phyloP scores from a whole-genome alignment of 1,284 basidiomycete species.

The Fomitopsis betulina region DNA sequence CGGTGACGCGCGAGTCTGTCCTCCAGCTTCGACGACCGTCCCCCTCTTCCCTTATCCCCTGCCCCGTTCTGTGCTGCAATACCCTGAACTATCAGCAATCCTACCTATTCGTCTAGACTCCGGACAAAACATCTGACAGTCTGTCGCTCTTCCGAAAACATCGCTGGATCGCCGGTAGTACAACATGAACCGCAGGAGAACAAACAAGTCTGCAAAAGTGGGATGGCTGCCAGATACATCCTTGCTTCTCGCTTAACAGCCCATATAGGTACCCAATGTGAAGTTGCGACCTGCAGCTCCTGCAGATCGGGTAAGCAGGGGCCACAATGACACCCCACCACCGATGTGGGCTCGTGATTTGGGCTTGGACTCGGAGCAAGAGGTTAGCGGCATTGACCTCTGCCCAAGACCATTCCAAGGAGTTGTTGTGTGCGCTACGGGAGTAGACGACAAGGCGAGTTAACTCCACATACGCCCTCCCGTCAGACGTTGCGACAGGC shows the following conservation, averaged over 20 bases:
- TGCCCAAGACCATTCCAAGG: slow-evolving; percentile 66
- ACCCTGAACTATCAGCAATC: not conserved
- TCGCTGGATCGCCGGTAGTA: not conserved
- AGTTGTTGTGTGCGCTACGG: slow-evolving; percentile 68
- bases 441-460: slow-evolving; percentile 61
- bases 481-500: not conserved
- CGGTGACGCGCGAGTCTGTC: not conserved
- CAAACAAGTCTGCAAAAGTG: slow-evolving; percentile 43
- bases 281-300: slow-evolving; percentile 63
- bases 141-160: not conserved
- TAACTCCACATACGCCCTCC: not conserved
- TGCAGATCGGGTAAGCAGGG: slow-evolving; percentile 11
- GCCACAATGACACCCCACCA: slow-evolving; percentile 11
- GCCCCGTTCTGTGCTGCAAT: not conserved
- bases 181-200: slow-evolving; percentile 25
- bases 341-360: slow-evolving; percentile 17
- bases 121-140: no score
- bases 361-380: slow-evolving; percentile 22
- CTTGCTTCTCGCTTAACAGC: not conserved
- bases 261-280: slow-evolving; percentile 64
- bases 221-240: no score
- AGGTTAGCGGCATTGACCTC: slow-evolving; percentile 36
- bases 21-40: not conserved
- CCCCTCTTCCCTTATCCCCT: not conserved
- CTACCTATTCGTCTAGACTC: no score